phyloP scores from a whole-genome alignment of 768 basidiomycete genomes.

The Sistotremastrum niveocremeum region DNA sequence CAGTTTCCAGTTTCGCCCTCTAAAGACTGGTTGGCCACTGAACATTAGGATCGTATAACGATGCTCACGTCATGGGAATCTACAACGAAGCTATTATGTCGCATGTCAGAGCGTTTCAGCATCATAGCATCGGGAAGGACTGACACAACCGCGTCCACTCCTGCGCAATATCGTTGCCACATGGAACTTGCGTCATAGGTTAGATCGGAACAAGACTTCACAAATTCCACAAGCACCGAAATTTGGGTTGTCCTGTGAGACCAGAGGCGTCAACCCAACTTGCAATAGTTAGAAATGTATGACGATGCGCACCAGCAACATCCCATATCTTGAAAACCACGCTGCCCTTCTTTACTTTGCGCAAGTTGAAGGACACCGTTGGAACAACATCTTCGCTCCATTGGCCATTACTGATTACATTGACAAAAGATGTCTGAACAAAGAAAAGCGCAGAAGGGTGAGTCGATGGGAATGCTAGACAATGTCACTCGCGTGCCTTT shows the following conservation, averaged over 20 bases:
- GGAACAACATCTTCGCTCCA: constrained; percentile 97
- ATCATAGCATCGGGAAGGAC: constrained; percentile 13
- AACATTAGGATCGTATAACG: constrained; percentile 4
- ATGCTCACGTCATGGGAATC: constrained; percentile 71
- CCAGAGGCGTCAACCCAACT: not conserved
- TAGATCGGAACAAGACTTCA: too few species aligned
- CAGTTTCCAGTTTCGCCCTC: constrained; percentile 73
- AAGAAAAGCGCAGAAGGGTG: constrained; percentile 45
- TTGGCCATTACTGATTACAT: constrained; percentile 60
- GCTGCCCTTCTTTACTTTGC: constrained; percentile 80
- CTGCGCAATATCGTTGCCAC: constrained; percentile 92
- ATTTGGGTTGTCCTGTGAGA: constrained; percentile 70
- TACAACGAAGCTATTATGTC: constrained; percentile 62
- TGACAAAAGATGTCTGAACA: constrained; percentile 90
- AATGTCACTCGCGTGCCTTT: not conserved
- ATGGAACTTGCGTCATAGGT: constrained; percentile 32
- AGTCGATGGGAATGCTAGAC: not conserved
- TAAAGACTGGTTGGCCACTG: constrained; percentile 16
- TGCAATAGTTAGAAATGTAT: not conserved
- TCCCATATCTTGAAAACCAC: constrained; percentile 93
- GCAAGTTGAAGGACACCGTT: constrained; percentile 86
- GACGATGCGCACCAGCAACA: constrained; percentile 57
- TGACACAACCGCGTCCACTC: constrained; percentile 86
- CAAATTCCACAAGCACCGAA: constrained; percentile 26
- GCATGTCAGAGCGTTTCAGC: not conserved